Conservation (phyloP, 495 filamentous ascomycete genomes). For the Trichoderma reesei region DNA sequence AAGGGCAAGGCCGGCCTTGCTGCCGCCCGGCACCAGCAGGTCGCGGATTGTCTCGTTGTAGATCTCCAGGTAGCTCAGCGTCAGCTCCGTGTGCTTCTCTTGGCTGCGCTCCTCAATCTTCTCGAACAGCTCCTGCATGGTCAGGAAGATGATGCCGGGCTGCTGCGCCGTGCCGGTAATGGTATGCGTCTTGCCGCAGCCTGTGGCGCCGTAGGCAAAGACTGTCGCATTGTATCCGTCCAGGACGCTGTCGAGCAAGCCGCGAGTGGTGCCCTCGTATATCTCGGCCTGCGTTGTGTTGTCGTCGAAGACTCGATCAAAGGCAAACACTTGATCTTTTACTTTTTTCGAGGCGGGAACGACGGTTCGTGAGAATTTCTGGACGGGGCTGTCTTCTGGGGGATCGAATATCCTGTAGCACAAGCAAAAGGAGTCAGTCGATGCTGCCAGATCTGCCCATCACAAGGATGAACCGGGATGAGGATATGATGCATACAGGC, state of each 20-base stretch:
- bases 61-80: constrained; percentile 94
- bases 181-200: constrained; percentile 97
- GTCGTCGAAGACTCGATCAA: constrained; percentile 96
- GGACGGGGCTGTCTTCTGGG: constrained; percentile 92
- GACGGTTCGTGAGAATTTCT: constrained; percentile 75
- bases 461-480: not conserved
- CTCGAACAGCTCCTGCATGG: constrained; percentile 97
- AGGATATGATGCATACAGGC: constrained; percentile 58
- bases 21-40: constrained; percentile 74
- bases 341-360: constrained; percentile 82
- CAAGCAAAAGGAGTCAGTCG: not conserved
- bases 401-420: constrained; percentile 81
- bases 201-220: constrained; percentile 96
- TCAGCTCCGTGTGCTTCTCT: constrained; percentile 83
- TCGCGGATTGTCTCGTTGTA: constrained; percentile 99
- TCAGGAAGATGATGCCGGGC: constrained; percentile 96
- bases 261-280: constrained; percentile 87
- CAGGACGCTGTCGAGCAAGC: constrained; percentile 83
- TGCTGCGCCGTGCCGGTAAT: constrained; percentile 91
- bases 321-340: constrained; percentile 96
- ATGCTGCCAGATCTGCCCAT: no score
- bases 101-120: constrained; percentile 74
- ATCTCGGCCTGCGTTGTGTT: constrained; percentile 88
- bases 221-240: constrained; percentile 99
- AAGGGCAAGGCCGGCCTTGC: constrained; percentile 82